Evolutionary conservation across 306 rosid species (phyloP), one percentile per base, ranked within the genome.

Genomic region (Trichosanthes truncata): DNA sequence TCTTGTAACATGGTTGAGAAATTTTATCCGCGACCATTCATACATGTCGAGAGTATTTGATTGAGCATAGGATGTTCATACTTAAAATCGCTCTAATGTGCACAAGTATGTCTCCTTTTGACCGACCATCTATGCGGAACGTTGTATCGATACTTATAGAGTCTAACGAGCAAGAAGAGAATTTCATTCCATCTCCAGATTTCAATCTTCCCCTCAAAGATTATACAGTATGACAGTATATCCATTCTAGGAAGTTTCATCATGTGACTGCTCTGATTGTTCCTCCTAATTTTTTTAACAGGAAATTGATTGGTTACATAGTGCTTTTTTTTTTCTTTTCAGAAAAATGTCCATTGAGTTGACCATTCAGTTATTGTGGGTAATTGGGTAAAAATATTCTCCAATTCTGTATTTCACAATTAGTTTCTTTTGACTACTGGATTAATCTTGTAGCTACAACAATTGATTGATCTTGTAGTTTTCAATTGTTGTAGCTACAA

Each of bases 141-240:
- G 98, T 96, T 13, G 99, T 89, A 66, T 73, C 57, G 41, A 91
- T 96, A 97, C 99, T 96, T 29, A 83, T 88, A 0, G 96, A 93
- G 83, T 96, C 98, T 0, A 85, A 84, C 9, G 97, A 86, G 81
- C 85, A 85, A 69, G 91, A 84, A 84, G 85, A 84, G 26, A 86
- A 83, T 81, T 85, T 83, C 51, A 59, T 83, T 36, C 84, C 65
- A 17, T 83, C 95, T 82, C 90, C 84, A 60, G 77, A 81, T 21
- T 78, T 72, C 49, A 90, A 88, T 74, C 85, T 82, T 80, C 89
- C 88, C 67, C 78, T 88, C 68, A 89, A 83, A 85, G 87, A 82
- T 26, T 60, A 78, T 9, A 62, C 80, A 23, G 20, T 62, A 18
- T 78, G 43, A 78, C 40, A 57, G 25, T 56, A 7, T 0, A 57